Evolutionary conservation across 495 filamentous ascomycete genomes (phyloP).

Genomic region (Trichoderma erinaceum): DNA sequence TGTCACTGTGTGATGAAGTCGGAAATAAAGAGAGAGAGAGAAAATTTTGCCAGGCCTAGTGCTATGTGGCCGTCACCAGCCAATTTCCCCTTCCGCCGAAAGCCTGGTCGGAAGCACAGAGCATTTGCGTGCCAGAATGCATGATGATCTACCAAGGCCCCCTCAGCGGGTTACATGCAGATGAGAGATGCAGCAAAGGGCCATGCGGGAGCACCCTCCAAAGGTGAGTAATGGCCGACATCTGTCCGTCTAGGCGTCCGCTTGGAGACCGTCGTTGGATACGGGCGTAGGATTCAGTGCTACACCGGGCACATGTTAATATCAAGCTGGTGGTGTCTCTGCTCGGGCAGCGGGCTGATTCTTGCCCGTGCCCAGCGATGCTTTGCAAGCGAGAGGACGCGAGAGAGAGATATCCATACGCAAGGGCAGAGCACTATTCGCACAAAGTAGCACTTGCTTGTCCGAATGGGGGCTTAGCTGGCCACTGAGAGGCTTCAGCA

Average conservation of each 20-base stretch:
- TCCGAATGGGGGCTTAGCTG: too few relatives aligned
- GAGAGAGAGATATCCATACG: not conserved
- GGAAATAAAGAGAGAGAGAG: not conserved
- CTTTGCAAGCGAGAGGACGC: not conserved
- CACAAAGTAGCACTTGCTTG: too few relatives aligned
- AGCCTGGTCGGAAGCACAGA: not conserved
- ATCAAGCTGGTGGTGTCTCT: not conserved
- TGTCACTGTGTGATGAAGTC: conserved; percentile 1
- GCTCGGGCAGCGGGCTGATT: conserved; percentile 6
- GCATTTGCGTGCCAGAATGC: not conserved
- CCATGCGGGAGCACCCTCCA: not conserved
- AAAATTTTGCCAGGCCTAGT: not conserved
- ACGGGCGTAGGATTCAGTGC: conserved; percentile 13
- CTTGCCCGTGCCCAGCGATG: conserved; percentile 1
- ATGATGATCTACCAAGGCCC: not conserved
- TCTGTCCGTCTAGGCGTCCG: conserved; percentile 6
- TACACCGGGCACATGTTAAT: not conserved
- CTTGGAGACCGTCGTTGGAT: not conserved
- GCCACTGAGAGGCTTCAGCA: too few relatives aligned
- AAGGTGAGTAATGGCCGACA: not conserved
- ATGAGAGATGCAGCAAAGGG: not conserved
- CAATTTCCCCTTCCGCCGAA: not conserved
- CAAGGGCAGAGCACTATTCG: not conserved
- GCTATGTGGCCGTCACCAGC: not conserved
- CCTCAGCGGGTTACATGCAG: conserved; percentile 9